Conservation (phyloP, 176 grass and related monocot genomes). For the Oryza nivara region DNA sequence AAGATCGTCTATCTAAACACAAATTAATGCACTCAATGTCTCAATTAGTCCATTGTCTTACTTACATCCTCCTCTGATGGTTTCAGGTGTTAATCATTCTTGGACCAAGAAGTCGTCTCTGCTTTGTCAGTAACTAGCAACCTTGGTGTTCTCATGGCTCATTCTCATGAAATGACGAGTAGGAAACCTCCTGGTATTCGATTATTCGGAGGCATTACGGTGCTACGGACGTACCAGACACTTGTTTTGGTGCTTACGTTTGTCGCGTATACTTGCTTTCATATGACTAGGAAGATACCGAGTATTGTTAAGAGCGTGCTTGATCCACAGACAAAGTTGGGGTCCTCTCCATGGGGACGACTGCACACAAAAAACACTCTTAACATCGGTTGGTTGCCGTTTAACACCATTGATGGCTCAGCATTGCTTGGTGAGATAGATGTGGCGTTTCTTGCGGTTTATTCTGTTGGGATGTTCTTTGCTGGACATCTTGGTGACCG, state of each 20-base stretch:
- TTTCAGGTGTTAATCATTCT: constrained; percentile 43
- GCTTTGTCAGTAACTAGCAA: constrained; percentile 4
- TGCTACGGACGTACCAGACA: constrained; percentile 47
- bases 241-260: constrained; percentile 80
- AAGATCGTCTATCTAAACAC: not conserved
- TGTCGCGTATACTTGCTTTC: constrained; percentile 75
- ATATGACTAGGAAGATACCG: constrained; percentile 73
- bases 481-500: constrained; percentile 79
- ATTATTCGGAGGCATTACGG: constrained; percentile 32
- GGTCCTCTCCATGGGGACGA: constrained; percentile 46
- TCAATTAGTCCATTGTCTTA: not conserved
- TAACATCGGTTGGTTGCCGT: constrained; percentile 64
- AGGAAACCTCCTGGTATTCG: constrained; percentile 52
- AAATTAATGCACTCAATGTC: not conserved
- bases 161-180: constrained; percentile 18
- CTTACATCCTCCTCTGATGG: constrained; percentile 21
- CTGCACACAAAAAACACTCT: constrained; percentile 25
- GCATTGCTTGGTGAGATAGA: constrained; percentile 69
- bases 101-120: not conserved
- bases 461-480: constrained; percentile 84
- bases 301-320: constrained; percentile 82
- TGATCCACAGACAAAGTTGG: constrained; percentile 62
- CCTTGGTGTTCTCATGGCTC: constrained; percentile 42
- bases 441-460: constrained; percentile 76
- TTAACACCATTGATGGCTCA: constrained; percentile 61